Conservation (phyloP, 768 basidiomycete species). For the Boletus pseudopeckii region DNA sequence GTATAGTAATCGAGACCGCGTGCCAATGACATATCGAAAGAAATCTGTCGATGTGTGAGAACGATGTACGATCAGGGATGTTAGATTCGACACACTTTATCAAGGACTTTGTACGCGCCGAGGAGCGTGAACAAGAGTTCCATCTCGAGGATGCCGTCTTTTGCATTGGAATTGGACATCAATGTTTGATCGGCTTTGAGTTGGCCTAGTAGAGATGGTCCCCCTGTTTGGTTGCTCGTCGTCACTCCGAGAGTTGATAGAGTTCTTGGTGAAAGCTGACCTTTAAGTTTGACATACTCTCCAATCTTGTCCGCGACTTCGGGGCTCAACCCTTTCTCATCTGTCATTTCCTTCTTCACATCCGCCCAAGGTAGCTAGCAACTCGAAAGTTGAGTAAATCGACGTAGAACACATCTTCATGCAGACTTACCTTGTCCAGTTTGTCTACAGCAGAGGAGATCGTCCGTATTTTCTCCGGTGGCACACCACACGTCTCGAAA, state of each 20-base stretch:
- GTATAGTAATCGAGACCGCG: conserved; percentile 98
- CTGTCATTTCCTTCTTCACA: conserved; percentile 95
- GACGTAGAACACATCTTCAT: neutral
- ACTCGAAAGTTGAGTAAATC: neutral
- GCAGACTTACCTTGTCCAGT: conserved; percentile 77
- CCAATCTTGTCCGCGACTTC: conserved; percentile 90
- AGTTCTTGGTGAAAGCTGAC: conserved; percentile 35
- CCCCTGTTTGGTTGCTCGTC: conserved; percentile 46
- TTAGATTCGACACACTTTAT: conserved; percentile 52
- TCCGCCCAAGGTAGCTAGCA: conserved; percentile 80
- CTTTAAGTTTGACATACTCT: conserved; percentile 94
- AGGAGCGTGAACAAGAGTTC: conserved; percentile 77
- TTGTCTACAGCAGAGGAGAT: conserved; percentile 99
- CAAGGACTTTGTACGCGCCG: conserved; percentile 70
- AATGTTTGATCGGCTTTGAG: conserved; percentile 63
- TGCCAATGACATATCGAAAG: conserved; percentile 96
- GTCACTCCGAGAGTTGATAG: neutral
- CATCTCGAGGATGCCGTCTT: conserved; percentile 87
- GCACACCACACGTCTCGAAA: conserved; percentile 95
- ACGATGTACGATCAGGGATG: neutral
- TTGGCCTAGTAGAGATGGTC: conserved; percentile 68
- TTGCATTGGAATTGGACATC: conserved; percentile 68
- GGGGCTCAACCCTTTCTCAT: conserved; percentile 85
- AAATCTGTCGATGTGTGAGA: conserved; percentile 53
- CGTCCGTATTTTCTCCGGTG: conserved; percentile 79